Percentiles rank a stretch among this genome's conserved stretches.
These are phyloP conservation scores for Bidens hawaiensis DNA, from an alignment of 140 eudicot species.

Conservation along the genomic window DNA sequence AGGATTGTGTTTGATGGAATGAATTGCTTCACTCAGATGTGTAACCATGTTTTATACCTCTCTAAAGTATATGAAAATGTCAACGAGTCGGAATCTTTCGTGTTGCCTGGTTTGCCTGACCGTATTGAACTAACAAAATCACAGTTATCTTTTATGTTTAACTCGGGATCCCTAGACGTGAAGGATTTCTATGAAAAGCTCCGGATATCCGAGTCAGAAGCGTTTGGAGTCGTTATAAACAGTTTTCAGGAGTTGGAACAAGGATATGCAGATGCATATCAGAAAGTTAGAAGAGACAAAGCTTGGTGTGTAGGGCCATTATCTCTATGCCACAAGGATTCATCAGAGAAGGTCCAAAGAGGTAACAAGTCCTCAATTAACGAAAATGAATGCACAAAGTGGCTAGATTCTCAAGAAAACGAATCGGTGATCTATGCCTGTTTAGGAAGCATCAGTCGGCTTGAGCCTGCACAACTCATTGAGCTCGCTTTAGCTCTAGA, in stretches of 20 bases:
- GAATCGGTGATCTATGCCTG: constrained; percentile 37
- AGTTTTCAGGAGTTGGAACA: constrained; percentile 39
- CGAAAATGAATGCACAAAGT: constrained; percentile 18
- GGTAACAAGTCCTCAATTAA: constrained; percentile 24
- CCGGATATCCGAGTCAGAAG: constrained; percentile 15
- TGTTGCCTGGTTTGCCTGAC: constrained; percentile 47
- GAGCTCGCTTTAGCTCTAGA: too few species aligned
- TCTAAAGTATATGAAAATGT: constrained; percentile 31
- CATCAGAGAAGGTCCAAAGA: constrained; percentile 23
- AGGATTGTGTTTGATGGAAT: constrained; percentile 42
- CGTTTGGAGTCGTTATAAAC: constrained; percentile 37
- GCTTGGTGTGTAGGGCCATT: constrained; percentile 49
- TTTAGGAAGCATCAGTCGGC: constrained; percentile 36
- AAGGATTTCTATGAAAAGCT: constrained; percentile 1
- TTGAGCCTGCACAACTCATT: too few species aligned
- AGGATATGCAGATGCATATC: constrained; percentile 25
- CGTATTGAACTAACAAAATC: constrained; percentile 30
- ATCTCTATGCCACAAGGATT: constrained; percentile 31
- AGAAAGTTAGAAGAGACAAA: constrained; percentile 20
- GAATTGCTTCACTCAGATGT: constrained; percentile 45
- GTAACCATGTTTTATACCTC: constrained; percentile 21
- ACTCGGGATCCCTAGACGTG: not conserved
- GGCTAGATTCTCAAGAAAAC: constrained; percentile 29
- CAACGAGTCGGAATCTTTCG: constrained; percentile 18
- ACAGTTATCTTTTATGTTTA: constrained; percentile 28